Base-by-base conservation (phyloP, 345 rosid genomes). In the Gossypium bickii region DNA sequence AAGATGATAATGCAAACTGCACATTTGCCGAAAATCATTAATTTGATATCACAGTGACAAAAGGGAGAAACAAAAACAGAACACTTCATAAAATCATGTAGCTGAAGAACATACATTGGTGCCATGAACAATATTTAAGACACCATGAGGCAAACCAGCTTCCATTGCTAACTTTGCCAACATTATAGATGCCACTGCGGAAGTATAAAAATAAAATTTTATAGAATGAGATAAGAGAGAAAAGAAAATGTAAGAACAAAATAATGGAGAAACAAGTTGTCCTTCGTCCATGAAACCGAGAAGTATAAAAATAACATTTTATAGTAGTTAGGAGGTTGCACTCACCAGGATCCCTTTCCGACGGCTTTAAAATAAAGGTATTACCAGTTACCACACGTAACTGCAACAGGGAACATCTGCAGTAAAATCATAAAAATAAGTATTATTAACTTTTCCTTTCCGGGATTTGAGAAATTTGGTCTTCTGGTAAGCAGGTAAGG, bases 361-460 rank as follows among this genome's bases (percentile, higher is more conserved):
- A 27, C 29, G 29, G 29, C 29, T 27, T 27, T 27, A 27, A 2
- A 27, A 27, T 27, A 27, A 81, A 90, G 53, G 98, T 92, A 80
- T 94, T 94, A 38, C 98, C 98, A 29, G 34, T 29, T 29, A 29
- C 34, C 4, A 79, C 98, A 88, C 12, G 98, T 88, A 70, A 88
- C 91, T 8, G 98, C 97, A 78, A 94, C 75, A 0, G 98, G 98
- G 74, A 94, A 92, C 97, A 92, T 94, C 98, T 94, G 90, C 83
- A 82, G 66, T 52, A 53, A 7, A 53, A 53, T 59, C 16, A 24
- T 12, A 59, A 12, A 59, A 59, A 59, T 25, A 2, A 4, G 13
- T 57, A 20, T 49, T 3, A 59, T 12, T 1, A 24, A 59, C 63
- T 59, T 59, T 59, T 22, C 16, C 29, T 16, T 24, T 55, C 17